Evolutionary conservation across 495 filamentous ascomycete genomes (phyloP).

Genomic region (Penicillium bialowiezense): DNA sequence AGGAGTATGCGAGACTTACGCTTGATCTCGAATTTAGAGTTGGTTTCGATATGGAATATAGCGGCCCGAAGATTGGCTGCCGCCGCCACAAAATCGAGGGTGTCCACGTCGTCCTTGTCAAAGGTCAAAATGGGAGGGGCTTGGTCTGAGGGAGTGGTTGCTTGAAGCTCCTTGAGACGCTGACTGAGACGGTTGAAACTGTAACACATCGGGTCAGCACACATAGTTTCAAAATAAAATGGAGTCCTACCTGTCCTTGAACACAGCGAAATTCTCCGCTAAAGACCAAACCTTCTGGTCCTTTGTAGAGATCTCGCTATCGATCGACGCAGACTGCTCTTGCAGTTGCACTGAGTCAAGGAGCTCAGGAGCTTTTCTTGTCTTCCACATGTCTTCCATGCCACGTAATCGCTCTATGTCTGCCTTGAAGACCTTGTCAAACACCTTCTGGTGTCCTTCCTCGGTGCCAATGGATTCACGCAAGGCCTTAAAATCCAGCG

Average conservation of each 20-base stretch:
- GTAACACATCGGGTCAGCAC: neutral
- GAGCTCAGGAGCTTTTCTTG: conserved; percentile 66
- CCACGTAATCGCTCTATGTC: conserved; percentile 81
- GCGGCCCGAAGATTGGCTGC: conserved; percentile 83
- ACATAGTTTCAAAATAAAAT: conserved; percentile 5
- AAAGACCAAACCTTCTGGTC: conserved; percentile 79
- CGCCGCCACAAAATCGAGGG: conserved; percentile 89
- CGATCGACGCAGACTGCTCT: conserved; percentile 47
- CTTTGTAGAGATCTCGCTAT: conserved; percentile 54
- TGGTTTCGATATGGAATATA: conserved; percentile 80
- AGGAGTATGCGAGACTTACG: too few species aligned
- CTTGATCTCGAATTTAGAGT: conserved; percentile 95
- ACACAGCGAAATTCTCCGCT: conserved; percentile 80
- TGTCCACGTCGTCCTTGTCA: conserved; percentile 97
- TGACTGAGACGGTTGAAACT: conserved; percentile 73
- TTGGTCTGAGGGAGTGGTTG: conserved; percentile 42
- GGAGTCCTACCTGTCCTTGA: conserved; percentile 64
- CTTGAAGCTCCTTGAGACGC: conserved; percentile 61
- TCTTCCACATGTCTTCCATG: conserved; percentile 98
- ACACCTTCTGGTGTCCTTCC: conserved; percentile 77
- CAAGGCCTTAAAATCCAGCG: conserved; percentile 78
- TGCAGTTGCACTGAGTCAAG: conserved; percentile 61
- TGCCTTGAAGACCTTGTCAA: conserved; percentile 86
- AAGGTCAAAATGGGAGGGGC: conserved; percentile 68
- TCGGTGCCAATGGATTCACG: conserved; percentile 76